Evolutionary conservation across 192 early-diverging fungal genomes (phyloP), one percentile per base, ranked within the genome.

Genomic region (Chytriomyces sp.): DNA sequence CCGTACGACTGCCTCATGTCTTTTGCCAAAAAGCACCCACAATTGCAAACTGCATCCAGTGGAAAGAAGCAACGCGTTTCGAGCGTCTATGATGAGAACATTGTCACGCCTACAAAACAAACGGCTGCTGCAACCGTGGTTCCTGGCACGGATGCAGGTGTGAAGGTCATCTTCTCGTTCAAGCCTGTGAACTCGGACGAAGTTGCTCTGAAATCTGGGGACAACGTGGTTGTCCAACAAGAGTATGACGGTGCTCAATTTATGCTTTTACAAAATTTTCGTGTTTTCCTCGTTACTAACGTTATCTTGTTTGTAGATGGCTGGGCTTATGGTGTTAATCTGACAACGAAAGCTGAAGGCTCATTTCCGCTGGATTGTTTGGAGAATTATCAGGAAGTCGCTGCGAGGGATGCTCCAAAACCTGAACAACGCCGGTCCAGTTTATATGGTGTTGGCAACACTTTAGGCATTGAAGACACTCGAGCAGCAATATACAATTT

Each of bases 21-120:
- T 57, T 57, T 18, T 20, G 53, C 20, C 53, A 20, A 18, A 18
- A 57, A 57, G 13, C 11, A 57, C 20, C 53, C 53, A 1, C 11
- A 20, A 11, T 0, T 57, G 0, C 11, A 57, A 20, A 18, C 53
- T 18, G 20, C 11, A 11, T 11, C 53, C 2, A 45, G 43, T 18
- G 72, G 72, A 8, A 73, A 73, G 61, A 73, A 73, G 60, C 72
- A 73, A 6, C 57, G 72, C 26, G 53, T 62, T 18, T 73, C 72
- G 11, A 73, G 72, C 50, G 24, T 73, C 24, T 59, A 62, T 18
- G 72, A 59, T 45, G 53, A 47, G 9, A 50, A 71, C 24, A 59
- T 57, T 57, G 11, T 3, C 49, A 13, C 23, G 28, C 28, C 28
- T 0, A n/a, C 18, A 3, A 28, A 16, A 11, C 62, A 2, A 5